Conservation (phyloP, 2,329 filamentous ascomycete genomes). For the Chalaropsis ovoidea region DNA sequence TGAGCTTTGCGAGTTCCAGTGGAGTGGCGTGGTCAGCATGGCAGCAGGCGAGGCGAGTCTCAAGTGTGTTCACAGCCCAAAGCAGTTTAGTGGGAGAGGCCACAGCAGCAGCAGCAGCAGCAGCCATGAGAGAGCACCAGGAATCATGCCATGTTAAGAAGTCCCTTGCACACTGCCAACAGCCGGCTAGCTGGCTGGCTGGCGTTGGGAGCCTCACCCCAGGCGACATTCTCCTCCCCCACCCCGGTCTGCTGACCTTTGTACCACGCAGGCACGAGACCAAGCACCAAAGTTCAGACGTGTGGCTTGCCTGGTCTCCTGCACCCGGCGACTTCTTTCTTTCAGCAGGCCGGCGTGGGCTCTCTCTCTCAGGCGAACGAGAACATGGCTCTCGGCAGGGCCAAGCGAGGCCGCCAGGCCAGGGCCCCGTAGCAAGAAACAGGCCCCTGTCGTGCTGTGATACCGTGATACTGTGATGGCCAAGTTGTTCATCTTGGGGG, state of each 20-base stretch:
- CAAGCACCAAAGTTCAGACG: slow-evolving; percentile 3
- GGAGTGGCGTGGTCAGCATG: not conserved
- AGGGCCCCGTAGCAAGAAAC: not conserved
- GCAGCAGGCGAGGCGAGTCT: not conserved
- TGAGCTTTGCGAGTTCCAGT: not conserved
- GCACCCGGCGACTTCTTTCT: not conserved
- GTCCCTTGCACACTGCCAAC: not conserved
- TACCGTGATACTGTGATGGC: not conserved
- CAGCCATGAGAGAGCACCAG: not conserved
- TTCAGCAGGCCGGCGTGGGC: too few species aligned
- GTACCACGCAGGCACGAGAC: not conserved
- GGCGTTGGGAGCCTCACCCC: not conserved
- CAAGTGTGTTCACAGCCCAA: not conserved
- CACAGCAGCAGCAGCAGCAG: not conserved
- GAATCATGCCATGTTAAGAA: not conserved
- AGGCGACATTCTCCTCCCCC: not conserved
- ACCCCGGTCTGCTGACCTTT: not conserved
- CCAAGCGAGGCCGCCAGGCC: not conserved
- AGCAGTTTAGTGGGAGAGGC: not conserved
- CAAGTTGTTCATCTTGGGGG: not conserved
- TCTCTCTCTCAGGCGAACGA: not conserved
- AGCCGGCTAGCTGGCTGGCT: not conserved
- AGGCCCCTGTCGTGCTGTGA: not conserved
- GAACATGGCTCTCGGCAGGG: not conserved
- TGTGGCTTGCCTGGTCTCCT: slow-evolving; percentile 1